phyloP scores from a whole-genome alignment of 1,284 basidiomycete genomes.

The Sparassis latifolia region DNA sequence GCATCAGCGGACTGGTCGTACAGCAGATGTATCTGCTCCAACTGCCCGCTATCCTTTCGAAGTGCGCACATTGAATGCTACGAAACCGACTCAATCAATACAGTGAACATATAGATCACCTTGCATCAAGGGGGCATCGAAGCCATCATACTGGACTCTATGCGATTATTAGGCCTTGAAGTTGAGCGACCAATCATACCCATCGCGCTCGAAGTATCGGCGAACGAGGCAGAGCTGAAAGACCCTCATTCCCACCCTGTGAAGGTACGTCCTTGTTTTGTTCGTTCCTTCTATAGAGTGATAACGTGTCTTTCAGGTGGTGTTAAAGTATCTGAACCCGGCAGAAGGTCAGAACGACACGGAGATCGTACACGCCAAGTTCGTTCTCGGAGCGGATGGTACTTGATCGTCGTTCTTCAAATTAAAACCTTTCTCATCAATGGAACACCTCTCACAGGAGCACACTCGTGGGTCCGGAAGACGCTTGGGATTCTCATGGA shows the following conservation, averaged over 20 bases:
- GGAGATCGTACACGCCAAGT: conserved; percentile 48
- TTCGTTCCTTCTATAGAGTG: not conserved
- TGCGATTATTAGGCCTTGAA: conserved; percentile 42
- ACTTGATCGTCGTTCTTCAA: not conserved
- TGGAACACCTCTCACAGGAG: conserved; percentile 32
- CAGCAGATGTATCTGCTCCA: conserved; percentile 49
- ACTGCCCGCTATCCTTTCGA: conserved; percentile 57
- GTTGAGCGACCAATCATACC: conserved; percentile 58
- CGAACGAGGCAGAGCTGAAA: conserved; percentile 33
- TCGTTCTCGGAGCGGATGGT: conserved; percentile 52
- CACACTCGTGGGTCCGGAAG: conserved; percentile 79
- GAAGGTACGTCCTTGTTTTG: conserved; percentile 30
- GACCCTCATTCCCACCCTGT: conserved; percentile 47
- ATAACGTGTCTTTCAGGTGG: conserved; percentile 22
- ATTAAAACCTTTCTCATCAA: no score
- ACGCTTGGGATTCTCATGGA: conserved; percentile 65
- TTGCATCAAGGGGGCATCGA: conserved; percentile 76
- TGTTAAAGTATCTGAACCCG: conserved; percentile 26
- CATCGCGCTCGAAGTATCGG: conserved; percentile 42
- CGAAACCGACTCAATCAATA: not conserved
- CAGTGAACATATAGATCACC: conserved; percentile 39
- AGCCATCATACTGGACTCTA: conserved; percentile 59
- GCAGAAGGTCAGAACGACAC: conserved; percentile 21
- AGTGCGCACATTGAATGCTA: conserved; percentile 24
- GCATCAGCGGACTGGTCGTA: conserved; percentile 49